Evolutionary conservation across 768 basidiomycete species (phyloP).

Genomic region (Suillus clintonianus): DNA sequence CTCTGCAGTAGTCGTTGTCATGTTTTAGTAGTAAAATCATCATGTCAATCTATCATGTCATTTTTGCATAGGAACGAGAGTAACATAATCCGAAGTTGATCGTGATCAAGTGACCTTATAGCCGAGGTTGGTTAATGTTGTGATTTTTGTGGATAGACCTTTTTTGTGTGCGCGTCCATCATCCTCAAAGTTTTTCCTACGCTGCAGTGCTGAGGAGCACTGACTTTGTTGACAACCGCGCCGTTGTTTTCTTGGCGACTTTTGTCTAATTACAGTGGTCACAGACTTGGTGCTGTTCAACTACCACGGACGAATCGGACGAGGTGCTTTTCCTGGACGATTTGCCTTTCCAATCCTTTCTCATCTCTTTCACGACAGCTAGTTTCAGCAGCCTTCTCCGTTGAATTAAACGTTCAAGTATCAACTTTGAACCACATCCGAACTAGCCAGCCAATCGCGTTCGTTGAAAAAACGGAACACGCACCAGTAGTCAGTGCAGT

Average conservation of each 20-base stretch:
- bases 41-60: not conserved
- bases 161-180: constrained; percentile 5
- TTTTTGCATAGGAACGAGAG: not conserved
- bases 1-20: not conserved
- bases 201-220: constrained; percentile 1
- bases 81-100: not conserved
- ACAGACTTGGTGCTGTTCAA: constrained; percentile 2
- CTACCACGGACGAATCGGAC: constrained; percentile 9
- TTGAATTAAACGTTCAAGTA: not conserved
- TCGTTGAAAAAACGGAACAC: constrained; percentile 5
- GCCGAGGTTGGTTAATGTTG: constrained; percentile 7
- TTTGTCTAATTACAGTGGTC: constrained; percentile 7
- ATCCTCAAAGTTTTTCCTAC: constrained; percentile 5
- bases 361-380: constrained; percentile 6
- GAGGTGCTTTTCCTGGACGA: constrained; percentile 5
- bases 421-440: not conserved
- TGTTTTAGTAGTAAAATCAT: not conserved
- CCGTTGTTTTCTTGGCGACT: constrained; percentile 2
- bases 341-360: constrained; percentile 5
- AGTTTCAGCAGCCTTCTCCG: constrained; percentile 1
- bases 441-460: not conserved
- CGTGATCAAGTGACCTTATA: constrained; percentile 2
- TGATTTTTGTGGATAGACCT: constrained; percentile 9
- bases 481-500: constrained; percentile 17
- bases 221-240: not conserved